A percentile compares a stretch with the other conserved stretches of the same genome.
Conservation (phyloP, 441 rosid genomes). For the Gossypium laxum region DNA sequence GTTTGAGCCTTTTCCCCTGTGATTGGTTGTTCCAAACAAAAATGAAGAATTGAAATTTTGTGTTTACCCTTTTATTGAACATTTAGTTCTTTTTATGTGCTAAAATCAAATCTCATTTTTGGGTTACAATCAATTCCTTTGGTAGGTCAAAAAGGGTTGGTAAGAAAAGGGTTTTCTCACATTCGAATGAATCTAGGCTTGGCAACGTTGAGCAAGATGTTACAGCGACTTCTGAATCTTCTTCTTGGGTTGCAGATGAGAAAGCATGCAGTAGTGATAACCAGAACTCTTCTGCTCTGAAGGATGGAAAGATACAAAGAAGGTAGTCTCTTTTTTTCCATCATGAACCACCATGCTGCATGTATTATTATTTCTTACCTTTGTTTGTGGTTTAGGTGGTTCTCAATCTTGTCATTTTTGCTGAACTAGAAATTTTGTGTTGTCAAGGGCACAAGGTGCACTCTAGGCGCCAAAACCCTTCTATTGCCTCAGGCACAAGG, state of each 20-base stretch:
- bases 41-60: not conserved
- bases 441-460: too few relatives aligned
- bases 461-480: too few relatives aligned
- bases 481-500: too few relatives aligned
- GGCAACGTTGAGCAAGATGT: constrained; percentile 33
- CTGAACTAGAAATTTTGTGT: constrained; percentile 6
- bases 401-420: not conserved
- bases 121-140: constrained; percentile 14
- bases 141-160: constrained; percentile 42
- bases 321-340: constrained; percentile 33
- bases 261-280: constrained; percentile 57
- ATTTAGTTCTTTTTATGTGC: not conserved
- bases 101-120: not conserved
- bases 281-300: constrained; percentile 33
- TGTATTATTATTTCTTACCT: not conserved
- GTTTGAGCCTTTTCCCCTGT: not conserved
- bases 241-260: constrained; percentile 63
- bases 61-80: not conserved
- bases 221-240: constrained; percentile 61
- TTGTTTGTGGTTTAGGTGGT: not conserved
- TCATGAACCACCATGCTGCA: not conserved
- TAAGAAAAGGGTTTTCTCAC: constrained; percentile 24
- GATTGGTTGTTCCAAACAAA: not conserved
- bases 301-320: constrained; percentile 32
- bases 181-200: constrained; percentile 32